phyloP scores from a whole-genome alignment of 73 alveolate species.

The Tetrahymena thermophila region DNA sequence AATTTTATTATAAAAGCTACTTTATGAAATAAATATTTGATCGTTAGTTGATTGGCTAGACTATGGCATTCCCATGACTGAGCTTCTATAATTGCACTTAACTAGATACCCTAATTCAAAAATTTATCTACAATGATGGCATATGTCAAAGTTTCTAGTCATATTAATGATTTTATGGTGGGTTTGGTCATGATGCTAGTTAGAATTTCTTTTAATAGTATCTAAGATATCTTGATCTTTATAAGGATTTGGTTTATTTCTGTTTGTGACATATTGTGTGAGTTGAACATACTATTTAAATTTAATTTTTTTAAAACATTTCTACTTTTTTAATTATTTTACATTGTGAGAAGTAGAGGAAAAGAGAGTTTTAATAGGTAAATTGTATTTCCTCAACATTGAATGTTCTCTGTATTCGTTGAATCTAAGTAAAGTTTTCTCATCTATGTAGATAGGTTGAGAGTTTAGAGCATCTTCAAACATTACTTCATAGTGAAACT shows the following conservation, averaged over 20 bases:
- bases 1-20: background rate
- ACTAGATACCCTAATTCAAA: background rate
- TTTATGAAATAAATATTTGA: background rate
- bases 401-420: background rate
- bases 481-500: background rate
- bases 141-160: background rate
- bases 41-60: background rate
- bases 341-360: background rate
- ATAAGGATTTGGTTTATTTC: background rate
- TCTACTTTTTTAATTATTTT: background rate
- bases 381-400: background rate
- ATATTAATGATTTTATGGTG: background rate
- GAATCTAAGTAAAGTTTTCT: background rate
- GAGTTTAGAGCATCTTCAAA: background rate
- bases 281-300: background rate
- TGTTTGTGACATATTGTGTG: background rate
- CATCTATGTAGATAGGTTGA: background rate
- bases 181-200: background rate
- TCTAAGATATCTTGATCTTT: background rate
- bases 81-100: background rate
- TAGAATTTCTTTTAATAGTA: background rate
- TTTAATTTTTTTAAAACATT: background rate
- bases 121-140: background rate
- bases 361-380: background rate
- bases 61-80: background rate